Evolutionary conservation across 306 rosid species (phyloP).

Genomic region (Cucumis hystrix): DNA sequence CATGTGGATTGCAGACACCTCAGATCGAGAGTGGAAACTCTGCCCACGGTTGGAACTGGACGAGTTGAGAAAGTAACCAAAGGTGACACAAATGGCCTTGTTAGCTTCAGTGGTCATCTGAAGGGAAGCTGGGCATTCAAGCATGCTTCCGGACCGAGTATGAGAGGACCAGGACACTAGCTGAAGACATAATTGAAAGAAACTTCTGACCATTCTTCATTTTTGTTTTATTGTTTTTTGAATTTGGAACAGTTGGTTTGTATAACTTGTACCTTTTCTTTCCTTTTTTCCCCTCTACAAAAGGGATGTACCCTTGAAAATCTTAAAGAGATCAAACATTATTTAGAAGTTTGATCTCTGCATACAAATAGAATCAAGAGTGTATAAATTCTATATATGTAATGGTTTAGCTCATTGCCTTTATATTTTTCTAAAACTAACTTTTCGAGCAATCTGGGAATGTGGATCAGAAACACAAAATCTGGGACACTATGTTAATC

Average conservation of each 20-base stretch:
- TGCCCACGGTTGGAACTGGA: not conserved
- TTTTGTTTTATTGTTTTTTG: not conserved
- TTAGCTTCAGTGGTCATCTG: not conserved
- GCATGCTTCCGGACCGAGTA: constrained; percentile 10
- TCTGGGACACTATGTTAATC: not conserved
- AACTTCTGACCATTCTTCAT: not conserved
- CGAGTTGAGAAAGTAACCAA: not conserved
- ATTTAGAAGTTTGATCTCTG: not conserved
- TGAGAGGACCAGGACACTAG: constrained; percentile 12
- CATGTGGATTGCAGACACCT: constrained; percentile 6
- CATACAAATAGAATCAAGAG: not conserved
- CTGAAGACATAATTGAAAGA: not conserved
- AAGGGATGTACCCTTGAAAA: not conserved
- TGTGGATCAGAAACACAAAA: not conserved
- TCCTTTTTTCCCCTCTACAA: not conserved
- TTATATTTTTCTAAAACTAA: not conserved
- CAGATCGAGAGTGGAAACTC: not conserved
- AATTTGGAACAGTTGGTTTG: not conserved
- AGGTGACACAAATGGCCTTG: not conserved
- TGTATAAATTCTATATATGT: not conserved
- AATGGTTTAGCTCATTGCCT: not conserved
- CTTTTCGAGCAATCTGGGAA: not conserved
- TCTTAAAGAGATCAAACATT: not conserved
- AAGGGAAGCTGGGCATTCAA: constrained; percentile 1
- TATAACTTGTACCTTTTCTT: not conserved